Base-by-base conservation (phyloP, 495 filamentous ascomycete species). In the Penicillium turbatum region DNA sequence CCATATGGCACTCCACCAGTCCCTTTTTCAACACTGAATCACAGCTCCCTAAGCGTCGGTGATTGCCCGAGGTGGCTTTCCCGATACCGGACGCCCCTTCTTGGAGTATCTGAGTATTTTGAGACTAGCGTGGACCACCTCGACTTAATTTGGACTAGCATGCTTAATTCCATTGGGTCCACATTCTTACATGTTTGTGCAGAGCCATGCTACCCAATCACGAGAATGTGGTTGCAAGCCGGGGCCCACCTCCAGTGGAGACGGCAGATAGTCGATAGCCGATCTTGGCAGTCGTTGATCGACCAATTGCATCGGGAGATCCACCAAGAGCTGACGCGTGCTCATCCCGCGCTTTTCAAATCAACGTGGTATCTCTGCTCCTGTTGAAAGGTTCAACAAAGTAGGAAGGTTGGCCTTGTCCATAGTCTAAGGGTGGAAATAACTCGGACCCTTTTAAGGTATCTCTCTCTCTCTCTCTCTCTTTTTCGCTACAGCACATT, bases 231-330 rank as follows among this genome's bases (percentile, higher is more conserved):
- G 53, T 54, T 54, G 40, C 40, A 64, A 40, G 56, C 51, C 36
- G 19, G 5, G 35, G 6, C 38, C 66, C 66, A 63, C 50, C 44
- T n/a, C n/a, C n/a, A n/a, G n/a, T 51, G 46, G 52, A 55, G 59
- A 70, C 71, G 71, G 71, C 71, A 74, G 71, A 74, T 74, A 68
- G 67, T 74, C 72, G 72, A 74, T 72, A 74, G 72, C 69, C 72
- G 68, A 68, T 53, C 70, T 74, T 72, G 71, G 71, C 70, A 59
- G 13, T 27, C 11, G n/a, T 15, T 50, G 64, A 71, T 72, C 47
- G 57, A 48, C 72, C 72, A 74, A 72, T 74, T 39, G 63, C 6
- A 41, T 11, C 8, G 1, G 1, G 2, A 1, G 53, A 13, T 53
- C 64, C 68, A 64, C 62, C 13, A 52, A 11, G 46, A 71, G 71